Evolutionary conservation across 495 filamentous ascomycete genomes (phyloP).

Genomic region (Talaromyces wortmannii): DNA sequence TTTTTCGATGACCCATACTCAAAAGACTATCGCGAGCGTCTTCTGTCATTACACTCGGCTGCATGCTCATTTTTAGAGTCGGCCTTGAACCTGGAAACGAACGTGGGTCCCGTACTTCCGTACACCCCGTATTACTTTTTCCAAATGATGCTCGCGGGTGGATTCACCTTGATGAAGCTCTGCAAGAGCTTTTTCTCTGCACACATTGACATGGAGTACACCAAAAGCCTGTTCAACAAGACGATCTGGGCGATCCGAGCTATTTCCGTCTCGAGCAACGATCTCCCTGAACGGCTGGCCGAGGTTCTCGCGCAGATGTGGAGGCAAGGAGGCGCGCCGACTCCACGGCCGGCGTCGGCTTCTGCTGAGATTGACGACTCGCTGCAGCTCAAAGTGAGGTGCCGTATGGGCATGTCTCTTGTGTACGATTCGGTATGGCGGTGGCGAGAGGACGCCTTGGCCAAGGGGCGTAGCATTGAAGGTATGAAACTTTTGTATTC

Average conservation of each 20-base stretch:
- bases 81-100: slow-evolving; percentile 54
- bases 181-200: slow-evolving; percentile 72
- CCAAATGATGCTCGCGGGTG: slow-evolving; percentile 86
- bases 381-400: slow-evolving; percentile 78
- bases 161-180: slow-evolving; percentile 79
- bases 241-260: slow-evolving; percentile 71
- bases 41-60: slow-evolving; percentile 71
- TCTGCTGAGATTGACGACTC: slow-evolving; percentile 53
- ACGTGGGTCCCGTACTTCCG: slow-evolving; percentile 45
- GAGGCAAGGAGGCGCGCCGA: slow-evolving; percentile 58
- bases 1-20: slow-evolving; percentile 80
- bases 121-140: slow-evolving; percentile 83
- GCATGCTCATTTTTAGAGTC: slow-evolving; percentile 69
- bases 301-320: slow-evolving; percentile 91
- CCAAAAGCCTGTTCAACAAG: slow-evolving; percentile 63
- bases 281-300: slow-evolving; percentile 76
- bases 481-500: too few relatives aligned
- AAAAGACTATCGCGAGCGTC: slow-evolving; percentile 67
- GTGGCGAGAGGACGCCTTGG: slow-evolving; percentile 83
- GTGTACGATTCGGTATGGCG: slow-evolving; percentile 92
- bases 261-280: slow-evolving; percentile 76
- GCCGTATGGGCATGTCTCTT: slow-evolving; percentile 87
- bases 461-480: slow-evolving; percentile 73
- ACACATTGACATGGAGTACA: slow-evolving; percentile 67
- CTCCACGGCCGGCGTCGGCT: slow-evolving; percentile 16